These are phyloP conservation scores for Globisporangium rhizosaccharum DNA, from an alignment of 352 stramenopile species.

Conservation along the genomic window DNA sequence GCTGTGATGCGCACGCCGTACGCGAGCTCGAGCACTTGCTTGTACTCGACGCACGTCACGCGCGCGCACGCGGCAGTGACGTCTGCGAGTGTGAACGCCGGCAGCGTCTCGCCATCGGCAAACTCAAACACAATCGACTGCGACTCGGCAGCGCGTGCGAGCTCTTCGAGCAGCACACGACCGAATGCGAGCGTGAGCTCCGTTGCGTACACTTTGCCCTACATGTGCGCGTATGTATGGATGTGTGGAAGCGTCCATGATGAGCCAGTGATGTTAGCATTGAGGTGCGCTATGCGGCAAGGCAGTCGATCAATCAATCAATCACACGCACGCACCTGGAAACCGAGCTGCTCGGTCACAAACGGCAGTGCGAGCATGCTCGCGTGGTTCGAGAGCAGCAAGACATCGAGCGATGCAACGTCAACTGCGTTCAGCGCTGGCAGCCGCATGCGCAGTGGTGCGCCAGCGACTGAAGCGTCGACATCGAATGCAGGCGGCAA, in stretches of 20 bases:
- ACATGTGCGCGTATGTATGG: neutral
- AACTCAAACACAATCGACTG: slow-evolving; percentile 16
- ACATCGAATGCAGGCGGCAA: slow-evolving; percentile 15
- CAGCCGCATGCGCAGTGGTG: slow-evolving; percentile 22
- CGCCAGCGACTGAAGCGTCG: slow-evolving; percentile 1
- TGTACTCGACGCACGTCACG: slow-evolving; percentile 55
- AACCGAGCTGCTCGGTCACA: slow-evolving; percentile 67
- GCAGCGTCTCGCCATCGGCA: neutral
- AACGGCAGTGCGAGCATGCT: slow-evolving; percentile 69
- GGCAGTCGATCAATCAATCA: neutral
- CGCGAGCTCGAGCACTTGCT: slow-evolving; percentile 40
- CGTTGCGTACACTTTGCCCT: slow-evolving; percentile 66
- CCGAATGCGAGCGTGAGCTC: slow-evolving; percentile 66
- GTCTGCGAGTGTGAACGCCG: slow-evolving; percentile 35
- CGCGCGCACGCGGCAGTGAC: slow-evolving; percentile 37
- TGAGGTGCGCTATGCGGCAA: neutral
- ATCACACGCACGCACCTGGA: slow-evolving; percentile 29
- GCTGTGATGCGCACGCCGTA: slow-evolving; percentile 73
- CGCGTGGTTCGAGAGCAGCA: slow-evolving; percentile 72
- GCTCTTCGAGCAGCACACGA: slow-evolving; percentile 62
- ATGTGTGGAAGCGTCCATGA: neutral
- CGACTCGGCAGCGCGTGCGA: slow-evolving; percentile 20
- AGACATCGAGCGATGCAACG: slow-evolving; percentile 53
- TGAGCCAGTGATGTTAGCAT: neutral
- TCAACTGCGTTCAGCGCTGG: slow-evolving; percentile 46